Conservation (phyloP, 257 asterid genomes). For the Anisodus acutangulus region DNA sequence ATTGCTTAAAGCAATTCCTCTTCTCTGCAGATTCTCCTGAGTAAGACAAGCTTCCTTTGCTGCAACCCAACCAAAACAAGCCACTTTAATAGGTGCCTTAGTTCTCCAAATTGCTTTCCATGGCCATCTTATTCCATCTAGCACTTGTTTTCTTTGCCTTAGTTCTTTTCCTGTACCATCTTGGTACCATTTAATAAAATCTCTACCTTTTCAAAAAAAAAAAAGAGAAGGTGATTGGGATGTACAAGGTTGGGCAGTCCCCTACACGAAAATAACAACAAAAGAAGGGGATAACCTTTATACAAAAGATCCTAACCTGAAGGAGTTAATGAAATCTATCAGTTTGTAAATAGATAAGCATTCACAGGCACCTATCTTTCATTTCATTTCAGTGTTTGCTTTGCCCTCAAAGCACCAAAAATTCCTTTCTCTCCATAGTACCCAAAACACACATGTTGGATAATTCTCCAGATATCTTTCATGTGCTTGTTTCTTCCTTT, state of each 20-base stretch:
- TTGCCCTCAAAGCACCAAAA: slow-evolving; percentile 5
- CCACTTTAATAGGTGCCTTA: too few relatives aligned
- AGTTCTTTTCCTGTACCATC: too few relatives aligned
- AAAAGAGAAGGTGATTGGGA: neutral
- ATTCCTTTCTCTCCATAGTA: neutral
- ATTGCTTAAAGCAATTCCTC: too few relatives aligned
- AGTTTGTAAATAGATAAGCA: neutral
- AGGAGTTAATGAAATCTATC: slow-evolving; percentile 11
- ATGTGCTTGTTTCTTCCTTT: neutral
- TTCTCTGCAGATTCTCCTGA: too few relatives aligned
- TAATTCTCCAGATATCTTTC: slow-evolving; percentile 1
- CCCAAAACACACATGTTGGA: neutral
- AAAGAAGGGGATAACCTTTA: neutral
- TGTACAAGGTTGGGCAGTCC: neutral
- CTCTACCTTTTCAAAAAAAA: too few relatives aligned
- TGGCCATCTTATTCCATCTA: too few relatives aligned
- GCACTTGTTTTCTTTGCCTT: too few relatives aligned
- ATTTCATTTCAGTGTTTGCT: neutral
- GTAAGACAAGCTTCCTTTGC: too few relatives aligned
- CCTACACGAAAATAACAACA: neutral
- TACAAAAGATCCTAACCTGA: slow-evolving; percentile 5
- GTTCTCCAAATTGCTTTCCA: too few relatives aligned
- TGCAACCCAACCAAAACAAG: too few relatives aligned
- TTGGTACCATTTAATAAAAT: too few relatives aligned
- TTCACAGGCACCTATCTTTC: neutral